Percentiles rank a stretch among this genome's conserved stretches.
These are phyloP conservation scores for Starmerella riodocensis DNA, from an alignment of 805 yeast genomes.

Conservation along the genomic window DNA sequence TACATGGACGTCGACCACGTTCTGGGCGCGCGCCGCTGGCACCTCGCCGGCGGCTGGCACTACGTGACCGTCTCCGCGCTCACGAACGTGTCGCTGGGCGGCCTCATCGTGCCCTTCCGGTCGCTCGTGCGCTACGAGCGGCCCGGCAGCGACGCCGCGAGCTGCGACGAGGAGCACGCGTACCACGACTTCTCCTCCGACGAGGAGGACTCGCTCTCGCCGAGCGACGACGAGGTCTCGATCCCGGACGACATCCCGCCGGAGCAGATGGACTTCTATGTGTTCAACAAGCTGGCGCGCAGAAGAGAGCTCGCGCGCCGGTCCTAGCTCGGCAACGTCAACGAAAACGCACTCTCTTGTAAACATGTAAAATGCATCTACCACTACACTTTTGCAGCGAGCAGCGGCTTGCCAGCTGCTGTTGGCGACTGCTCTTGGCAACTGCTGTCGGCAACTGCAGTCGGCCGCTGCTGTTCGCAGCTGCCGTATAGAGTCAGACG, in stretches of 20 bases:
- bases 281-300: slow-evolving; percentile 21
- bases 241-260: slow-evolving; percentile 19
- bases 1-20: slow-evolving; percentile 13
- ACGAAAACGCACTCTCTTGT: too few species aligned
- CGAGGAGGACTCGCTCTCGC: neutral
- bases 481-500: too few species aligned
- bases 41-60: slow-evolving; percentile 19
- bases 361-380: too few species aligned
- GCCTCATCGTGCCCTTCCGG: slow-evolving; percentile 20
- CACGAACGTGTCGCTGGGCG: slow-evolving; percentile 13
- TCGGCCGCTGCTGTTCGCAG: too few species aligned
- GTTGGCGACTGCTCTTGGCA: too few species aligned
- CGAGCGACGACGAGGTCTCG: slow-evolving; percentile 17
- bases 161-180: slow-evolving; percentile 16
- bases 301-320: slow-evolving; percentile 15
- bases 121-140: slow-evolving; percentile 13
- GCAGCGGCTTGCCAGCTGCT: too few species aligned
- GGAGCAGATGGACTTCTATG: slow-evolving; percentile 21
- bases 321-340: too few species aligned
- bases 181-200: slow-evolving; percentile 11
- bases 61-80: slow-evolving; percentile 17
- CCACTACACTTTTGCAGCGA: too few species aligned
- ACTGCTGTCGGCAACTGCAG: too few species aligned
- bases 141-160: slow-evolving; percentile 13
- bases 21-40: slow-evolving; percentile 19